Percentiles rank a stretch among this genome's conserved stretches.
Evolutionary conservation across 202 grass and related monocot species (phyloP).

Genomic region (Bolboschoenoplectus hybrid): DNA sequence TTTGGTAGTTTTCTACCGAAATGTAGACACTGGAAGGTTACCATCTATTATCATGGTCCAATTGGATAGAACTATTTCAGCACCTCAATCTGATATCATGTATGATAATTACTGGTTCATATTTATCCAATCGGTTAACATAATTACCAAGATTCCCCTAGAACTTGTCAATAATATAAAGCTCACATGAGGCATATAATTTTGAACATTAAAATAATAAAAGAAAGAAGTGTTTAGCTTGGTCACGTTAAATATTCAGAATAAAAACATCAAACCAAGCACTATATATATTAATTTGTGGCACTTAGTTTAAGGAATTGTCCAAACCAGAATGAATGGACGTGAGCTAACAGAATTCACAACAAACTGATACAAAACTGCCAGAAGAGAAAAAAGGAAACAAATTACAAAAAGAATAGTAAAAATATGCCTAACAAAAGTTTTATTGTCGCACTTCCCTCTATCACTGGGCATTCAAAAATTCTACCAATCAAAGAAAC

Average conservation of each 20-base stretch:
- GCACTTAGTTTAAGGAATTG: neutral
- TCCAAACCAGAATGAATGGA: neutral
- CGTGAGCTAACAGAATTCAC: neutral
- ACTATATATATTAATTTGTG: constrained; percentile 14
- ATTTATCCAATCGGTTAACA: neutral
- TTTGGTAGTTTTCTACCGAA: too few species aligned
- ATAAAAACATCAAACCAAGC: neutral
- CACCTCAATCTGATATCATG: neutral
- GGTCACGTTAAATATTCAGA: neutral
- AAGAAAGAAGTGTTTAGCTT: neutral
- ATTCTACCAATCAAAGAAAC: constrained; percentile 76
- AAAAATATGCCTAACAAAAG: constrained; percentile 28
- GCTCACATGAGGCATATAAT: neutral
- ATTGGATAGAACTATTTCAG: neutral
- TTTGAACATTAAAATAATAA: neutral
- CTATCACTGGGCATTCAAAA: neutral
- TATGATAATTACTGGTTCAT: neutral
- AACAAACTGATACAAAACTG: constrained; percentile 11
- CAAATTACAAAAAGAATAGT: constrained; percentile 31
- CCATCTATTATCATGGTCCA: neutral
- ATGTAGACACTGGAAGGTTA: neutral
- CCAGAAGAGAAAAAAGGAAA: constrained; percentile 2
- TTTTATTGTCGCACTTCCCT: neutral
- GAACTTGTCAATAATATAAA: neutral
- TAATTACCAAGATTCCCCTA: neutral